phyloP scores from a whole-genome alignment of 768 basidiomycete species.

The Leucogyrophana mollusca region DNA sequence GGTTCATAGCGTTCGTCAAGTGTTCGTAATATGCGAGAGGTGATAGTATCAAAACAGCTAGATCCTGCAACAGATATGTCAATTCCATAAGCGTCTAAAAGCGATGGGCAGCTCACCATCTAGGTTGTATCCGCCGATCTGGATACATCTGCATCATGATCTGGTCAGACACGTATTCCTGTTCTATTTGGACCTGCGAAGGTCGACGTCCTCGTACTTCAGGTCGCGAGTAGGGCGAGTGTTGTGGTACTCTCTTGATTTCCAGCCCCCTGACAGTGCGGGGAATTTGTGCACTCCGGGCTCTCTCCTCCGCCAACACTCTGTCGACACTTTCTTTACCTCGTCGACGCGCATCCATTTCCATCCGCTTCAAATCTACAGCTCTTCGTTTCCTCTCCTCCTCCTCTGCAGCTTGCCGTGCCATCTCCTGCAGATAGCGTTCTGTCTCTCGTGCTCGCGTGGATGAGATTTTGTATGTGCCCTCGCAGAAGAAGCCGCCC shows the following conservation, averaged over 20 bases:
- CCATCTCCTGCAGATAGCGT: constrained; percentile 26
- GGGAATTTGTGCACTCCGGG: constrained; percentile 1
- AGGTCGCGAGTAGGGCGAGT: background rate
- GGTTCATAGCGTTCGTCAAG: background rate
- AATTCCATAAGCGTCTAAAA: background rate
- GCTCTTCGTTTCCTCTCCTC: constrained; percentile 27
- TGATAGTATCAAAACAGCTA: constrained; percentile 1
- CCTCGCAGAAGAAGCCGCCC: constrained; percentile 33
- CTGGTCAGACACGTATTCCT: constrained; percentile 31
- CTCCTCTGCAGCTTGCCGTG: constrained; percentile 24
- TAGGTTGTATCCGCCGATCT: constrained; percentile 29
- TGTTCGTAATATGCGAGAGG: constrained; percentile 4
- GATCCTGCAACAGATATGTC: background rate
- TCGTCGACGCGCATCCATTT: constrained; percentile 14
- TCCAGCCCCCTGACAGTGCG: background rate
- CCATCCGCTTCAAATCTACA: constrained; percentile 24
- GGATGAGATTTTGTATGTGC: constrained; percentile 32
- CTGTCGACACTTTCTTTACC: background rate
- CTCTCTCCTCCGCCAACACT: constrained; percentile 9
- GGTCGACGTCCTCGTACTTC: constrained; percentile 10
- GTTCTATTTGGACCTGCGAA: constrained; percentile 26
- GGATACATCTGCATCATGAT: constrained; percentile 34
- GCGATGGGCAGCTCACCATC: constrained; percentile 22
- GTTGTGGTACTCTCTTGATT: background rate
- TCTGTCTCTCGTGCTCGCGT: constrained; percentile 32